Evolutionary conservation across 345 rosid genomes (phyloP), one percentile per base, ranked within the genome.

Genomic region (Corchorus olitorius): DNA sequence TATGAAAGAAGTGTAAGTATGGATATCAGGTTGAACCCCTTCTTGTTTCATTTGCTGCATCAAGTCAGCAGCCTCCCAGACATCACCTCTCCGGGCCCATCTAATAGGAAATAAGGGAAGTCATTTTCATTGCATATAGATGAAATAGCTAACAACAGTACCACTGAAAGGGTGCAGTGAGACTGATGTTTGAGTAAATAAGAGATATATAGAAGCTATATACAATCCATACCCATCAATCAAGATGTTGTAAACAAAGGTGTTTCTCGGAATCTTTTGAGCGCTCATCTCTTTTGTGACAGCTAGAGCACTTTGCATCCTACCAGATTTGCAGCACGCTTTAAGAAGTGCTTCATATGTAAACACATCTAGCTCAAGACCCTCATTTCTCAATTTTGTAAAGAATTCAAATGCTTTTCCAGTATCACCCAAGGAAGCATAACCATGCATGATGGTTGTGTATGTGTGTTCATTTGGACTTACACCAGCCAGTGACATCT

Each of bases 1-100:
- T 80, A 93, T 88, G 80, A 92, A 95, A 58, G 99, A 95, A 41
- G 99, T 95, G 80, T 88, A 95, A 70, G 98, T 92, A 79, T 84
- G 99, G 72, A 95, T 93, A 58, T 95, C 98, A 5, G 97, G 99
- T 67, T 89, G 81, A 68, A 95, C 97, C 34, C 96, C 92, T 80
- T 87, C 99, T 63, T 77, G 87, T 58, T 84, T 93, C 99, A 95
- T 95, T 85, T 93, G 97, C 65, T 92, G 97, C 91, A 95, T 89
- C 79, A 95, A 86, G 75, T 95, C 99, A 41, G 93, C 93, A 10
- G 99, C 98, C 83, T 95, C 98, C 99, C 99, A 93, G 34, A 95
- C 92, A 87, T 93, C 98, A 15, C 99, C 99, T 83, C 98, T 82
- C 74, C 99, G 86, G 77, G 99, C 97, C 99, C 98, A 95, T 87